Evolutionary conservation across 768 basidiomycete genomes (phyloP).

Genomic region (Mycena galopus): DNA sequence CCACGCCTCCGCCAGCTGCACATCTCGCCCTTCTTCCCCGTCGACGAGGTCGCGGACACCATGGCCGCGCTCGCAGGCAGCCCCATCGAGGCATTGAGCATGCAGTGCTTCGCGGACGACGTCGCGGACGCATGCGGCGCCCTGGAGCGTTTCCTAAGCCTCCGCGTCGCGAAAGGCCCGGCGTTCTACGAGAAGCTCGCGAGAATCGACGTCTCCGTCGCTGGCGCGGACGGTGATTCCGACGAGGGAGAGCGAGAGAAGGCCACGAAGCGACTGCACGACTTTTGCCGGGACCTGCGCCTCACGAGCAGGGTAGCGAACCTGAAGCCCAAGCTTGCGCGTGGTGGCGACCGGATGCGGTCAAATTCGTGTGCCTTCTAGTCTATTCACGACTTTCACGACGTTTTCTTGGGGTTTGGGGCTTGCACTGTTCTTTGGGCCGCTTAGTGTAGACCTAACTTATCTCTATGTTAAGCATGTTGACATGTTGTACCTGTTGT

Average conservation of each 20-base stretch:
- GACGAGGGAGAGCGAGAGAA: conserved; percentile 49
- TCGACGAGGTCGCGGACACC: conserved; percentile 71
- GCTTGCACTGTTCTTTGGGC: neutral
- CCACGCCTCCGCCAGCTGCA: conserved; percentile 67
- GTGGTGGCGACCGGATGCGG: conserved; percentile 27
- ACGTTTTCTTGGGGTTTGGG: neutral
- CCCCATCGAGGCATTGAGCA: conserved; percentile 68
- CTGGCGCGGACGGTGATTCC: conserved; percentile 50
- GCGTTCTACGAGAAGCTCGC: conserved; percentile 64
- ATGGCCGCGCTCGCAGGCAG: conserved; percentile 69
- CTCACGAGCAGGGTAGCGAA: conserved; percentile 53
- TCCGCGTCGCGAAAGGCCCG: conserved; percentile 63
- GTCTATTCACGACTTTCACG: neutral
- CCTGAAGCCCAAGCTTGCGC: conserved; percentile 7
- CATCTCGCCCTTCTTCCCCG: conserved; percentile 72
- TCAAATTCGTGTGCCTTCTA: conserved; percentile 37
- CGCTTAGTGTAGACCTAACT: neutral
- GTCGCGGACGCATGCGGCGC: conserved; percentile 71
- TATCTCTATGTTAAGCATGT: neutral
- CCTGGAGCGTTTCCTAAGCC: conserved; percentile 66
- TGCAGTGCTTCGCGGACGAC: conserved; percentile 74
- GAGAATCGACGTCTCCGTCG: conserved; percentile 62
- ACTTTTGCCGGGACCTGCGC: conserved; percentile 63
- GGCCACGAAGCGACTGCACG: conserved; percentile 62
- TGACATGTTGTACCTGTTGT: neutral